phyloP scores from a whole-genome alignment of 805 yeast species.

The Starmerella ratchasimensis region DNA sequence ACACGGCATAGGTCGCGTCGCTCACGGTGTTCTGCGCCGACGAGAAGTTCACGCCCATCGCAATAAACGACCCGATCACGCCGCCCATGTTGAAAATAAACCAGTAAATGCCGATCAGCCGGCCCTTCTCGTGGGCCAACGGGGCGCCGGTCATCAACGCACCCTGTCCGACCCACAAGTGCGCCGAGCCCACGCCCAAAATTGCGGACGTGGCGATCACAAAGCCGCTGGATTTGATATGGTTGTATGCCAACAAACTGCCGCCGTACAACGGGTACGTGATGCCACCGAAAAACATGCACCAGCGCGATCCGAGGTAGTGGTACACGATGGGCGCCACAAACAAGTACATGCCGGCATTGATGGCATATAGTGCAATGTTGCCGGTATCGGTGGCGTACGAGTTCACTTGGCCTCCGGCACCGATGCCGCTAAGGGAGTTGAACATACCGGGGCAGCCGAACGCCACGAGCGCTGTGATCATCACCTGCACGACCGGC shows the following conservation, averaged over 20 bases:
- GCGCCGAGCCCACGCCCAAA: slow-evolving; percentile 42
- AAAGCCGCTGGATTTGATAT: slow-evolving; percentile 36
- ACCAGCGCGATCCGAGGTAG: slow-evolving; percentile 22
- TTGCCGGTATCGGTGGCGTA: slow-evolving; percentile 24
- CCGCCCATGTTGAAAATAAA: slow-evolving; percentile 49
- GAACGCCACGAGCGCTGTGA: slow-evolving; percentile 24
- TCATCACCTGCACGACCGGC: slow-evolving; percentile 19
- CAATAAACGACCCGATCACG: slow-evolving; percentile 44
- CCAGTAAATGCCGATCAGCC: slow-evolving; percentile 45
- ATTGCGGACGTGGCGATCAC: slow-evolving; percentile 45
- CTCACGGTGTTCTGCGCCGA: slow-evolving; percentile 28
- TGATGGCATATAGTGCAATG: slow-evolving; percentile 23
- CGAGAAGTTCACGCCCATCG: slow-evolving; percentile 40
- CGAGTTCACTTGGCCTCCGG: slow-evolving; percentile 25
- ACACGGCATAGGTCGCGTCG: slow-evolving; percentile 43
- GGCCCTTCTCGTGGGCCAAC: slow-evolving; percentile 37
- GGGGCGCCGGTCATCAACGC: slow-evolving; percentile 44
- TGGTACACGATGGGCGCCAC: slow-evolving; percentile 24
- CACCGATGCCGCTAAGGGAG: slow-evolving; percentile 25
- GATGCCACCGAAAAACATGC: slow-evolving; percentile 38
- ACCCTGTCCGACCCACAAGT: slow-evolving; percentile 49
- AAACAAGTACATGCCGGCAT: slow-evolving; percentile 22
- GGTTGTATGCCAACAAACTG: slow-evolving; percentile 37
- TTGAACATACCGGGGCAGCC: slow-evolving; percentile 28
- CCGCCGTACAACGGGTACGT: slow-evolving; percentile 44